Evolutionary conservation across 179 eudicot genomes (phyloP), one percentile per base, ranked within the genome.

Genomic region (Nepenthes alata): DNA sequence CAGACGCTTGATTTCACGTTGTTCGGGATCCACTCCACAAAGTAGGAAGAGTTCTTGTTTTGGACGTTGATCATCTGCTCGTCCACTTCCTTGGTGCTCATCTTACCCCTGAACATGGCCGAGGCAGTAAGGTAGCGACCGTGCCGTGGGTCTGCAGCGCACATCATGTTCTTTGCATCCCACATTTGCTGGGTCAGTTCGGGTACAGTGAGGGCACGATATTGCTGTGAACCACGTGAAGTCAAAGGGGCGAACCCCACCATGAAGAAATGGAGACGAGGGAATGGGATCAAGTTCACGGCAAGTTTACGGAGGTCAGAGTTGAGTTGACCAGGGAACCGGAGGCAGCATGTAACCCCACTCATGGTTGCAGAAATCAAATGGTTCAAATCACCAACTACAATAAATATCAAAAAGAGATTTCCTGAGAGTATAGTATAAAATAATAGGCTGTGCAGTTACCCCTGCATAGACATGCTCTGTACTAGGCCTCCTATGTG

Each of bases 1-100:
- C 55, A 52, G 6, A 52, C 55, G n/a, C 55, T 52, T 13, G 55
- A 52, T 15, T 52, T 52, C 55, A 52, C 55, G n/a, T 52, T 52
- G 55, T 52, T 52, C 16, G 55, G 55, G 55, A 52, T 52, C 55
- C 55, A 52, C 55, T 52, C 55, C 14, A 52, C 55, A 52, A 52
- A 52, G 55, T 52, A 52, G 2, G 55, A 52, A 52, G 55, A 52
- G 55, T 52, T 52, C 55, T 52, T 52, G 55, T 52, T 52, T 15
- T 52, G 55, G 15, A 52, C 55, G n/a, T 52, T 52, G 16, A 52
- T 52, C 55, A 52, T 52, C 55, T 52, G 55, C 55, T 52, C 55
- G 16, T 52, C 55, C 11, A 52, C 55, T 52, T 52, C 55, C 55
- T 52, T 52, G 55, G 55, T 52, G 15, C 55, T 52, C 55, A 52